Evolutionary conservation across 176 grass and related monocot genomes (phyloP).

Genomic region (Avena insularis): DNA sequence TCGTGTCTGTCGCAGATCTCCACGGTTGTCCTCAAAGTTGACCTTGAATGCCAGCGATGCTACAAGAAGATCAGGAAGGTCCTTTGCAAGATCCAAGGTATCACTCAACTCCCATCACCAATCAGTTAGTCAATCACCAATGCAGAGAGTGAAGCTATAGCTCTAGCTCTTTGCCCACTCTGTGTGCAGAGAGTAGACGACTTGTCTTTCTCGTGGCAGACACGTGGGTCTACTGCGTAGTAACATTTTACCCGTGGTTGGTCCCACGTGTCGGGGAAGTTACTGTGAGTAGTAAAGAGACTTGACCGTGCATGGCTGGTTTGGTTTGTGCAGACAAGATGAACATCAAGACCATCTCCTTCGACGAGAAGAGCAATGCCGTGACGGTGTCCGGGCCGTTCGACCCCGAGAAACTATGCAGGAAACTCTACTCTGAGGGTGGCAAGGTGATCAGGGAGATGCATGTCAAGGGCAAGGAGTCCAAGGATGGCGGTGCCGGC

Average conservation of each 20-base stretch:
- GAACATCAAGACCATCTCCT: slow-evolving; percentile 72
- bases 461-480: slow-evolving; percentile 59
- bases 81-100: slow-evolving; percentile 87
- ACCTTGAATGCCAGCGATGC: slow-evolving; percentile 77
- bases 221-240: neutral
- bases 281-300: neutral
- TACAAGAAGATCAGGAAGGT: slow-evolving; percentile 86
- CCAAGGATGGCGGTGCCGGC: slow-evolving; percentile 40
- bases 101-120: neutral
- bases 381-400: slow-evolving; percentile 79
- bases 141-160: neutral
- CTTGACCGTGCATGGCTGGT: neutral
- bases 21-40: slow-evolving; percentile 77
- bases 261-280: neutral
- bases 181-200: neutral
- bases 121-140: slow-evolving; percentile 27
- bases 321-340: slow-evolving; percentile 53
- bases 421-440: slow-evolving; percentile 62
- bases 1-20: slow-evolving; percentile 59
- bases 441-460: slow-evolving; percentile 74
- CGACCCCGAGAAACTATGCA: slow-evolving; percentile 63
- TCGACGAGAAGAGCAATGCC: slow-evolving; percentile 75
- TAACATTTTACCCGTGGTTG: neutral
- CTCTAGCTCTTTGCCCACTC: neutral
- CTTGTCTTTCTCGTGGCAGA: neutral